A percentile compares a stretch with the other conserved stretches of the same genome.
These are phyloP conservation scores for Cryptococcus sp. DNA, from an alignment of 1,284 basidiomycete genomes.

Conservation along the genomic window DNA sequence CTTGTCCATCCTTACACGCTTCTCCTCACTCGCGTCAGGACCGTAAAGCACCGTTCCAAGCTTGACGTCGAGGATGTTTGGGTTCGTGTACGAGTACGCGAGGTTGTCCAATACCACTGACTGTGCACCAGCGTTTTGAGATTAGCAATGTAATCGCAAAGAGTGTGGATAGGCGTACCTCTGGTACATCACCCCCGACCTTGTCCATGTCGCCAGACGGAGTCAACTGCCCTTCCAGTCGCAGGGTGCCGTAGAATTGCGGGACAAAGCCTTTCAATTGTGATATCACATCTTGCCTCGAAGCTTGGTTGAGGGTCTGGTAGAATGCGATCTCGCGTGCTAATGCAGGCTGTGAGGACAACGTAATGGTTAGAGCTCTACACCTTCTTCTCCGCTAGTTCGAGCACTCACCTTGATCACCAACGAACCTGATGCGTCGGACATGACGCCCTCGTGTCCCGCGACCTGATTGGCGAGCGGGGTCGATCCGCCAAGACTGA, in stretches of 20 bases:
- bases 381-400: too few relatives aligned
- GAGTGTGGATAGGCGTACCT: slow-evolving; percentile 30
- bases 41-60: slow-evolving; percentile 79
- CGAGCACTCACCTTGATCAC: slow-evolving; percentile 69
- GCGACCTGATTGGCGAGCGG: slow-evolving; percentile 73
- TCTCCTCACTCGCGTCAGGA: slow-evolving; percentile 66
- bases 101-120: slow-evolving; percentile 85
- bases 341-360: slow-evolving; percentile 63
- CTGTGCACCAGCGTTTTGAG: slow-evolving; percentile 53
- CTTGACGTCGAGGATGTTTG: slow-evolving; percentile 88
- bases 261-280: slow-evolving; percentile 62
- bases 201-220: slow-evolving; percentile 23
- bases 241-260: slow-evolving; percentile 72
- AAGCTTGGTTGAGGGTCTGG: slow-evolving; percentile 58
- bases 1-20: slow-evolving; percentile 74
- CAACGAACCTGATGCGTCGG: slow-evolving; percentile 72
- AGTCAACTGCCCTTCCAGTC: slow-evolving; percentile 64
- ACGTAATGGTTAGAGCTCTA: too few relatives aligned
- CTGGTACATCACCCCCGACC: slow-evolving; percentile 22
- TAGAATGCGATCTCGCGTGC: slow-evolving; percentile 80
- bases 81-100: slow-evolving; percentile 68
- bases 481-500: slow-evolving; percentile 17
- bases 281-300: slow-evolving; percentile 25
- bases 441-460: slow-evolving; percentile 77
- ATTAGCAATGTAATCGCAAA: not conserved